Base-by-base conservation (phyloP, 768 basidiomycete species). In the Gautieria morchelliformis region DNA sequence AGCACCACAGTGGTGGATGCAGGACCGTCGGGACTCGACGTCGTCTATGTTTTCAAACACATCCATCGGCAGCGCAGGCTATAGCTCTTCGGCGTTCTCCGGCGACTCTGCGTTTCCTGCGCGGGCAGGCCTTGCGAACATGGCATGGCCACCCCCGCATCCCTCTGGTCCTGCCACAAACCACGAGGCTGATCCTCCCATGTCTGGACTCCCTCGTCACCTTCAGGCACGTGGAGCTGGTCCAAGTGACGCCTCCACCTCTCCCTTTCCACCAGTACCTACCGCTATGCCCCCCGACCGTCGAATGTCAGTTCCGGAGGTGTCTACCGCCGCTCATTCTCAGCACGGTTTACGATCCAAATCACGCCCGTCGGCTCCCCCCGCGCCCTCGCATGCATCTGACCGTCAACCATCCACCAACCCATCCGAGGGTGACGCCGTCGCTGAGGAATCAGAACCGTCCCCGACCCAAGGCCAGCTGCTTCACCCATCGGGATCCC, bases 1-100 rank as follows among this genome's bases (percentile, higher is more conserved):
- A 61, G 20, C 65, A 60, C 30, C 32, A 49, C 78, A 78, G 56
- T 84, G 82, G 80, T 80, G 83, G 79, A 61, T 71, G 40, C 76
- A 77, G 62, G 87, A 87, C 62, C 76, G 87, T 67, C 82, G 89
- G 59, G 88, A 90, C 66, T 85, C 87, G 33, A 71, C 83, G 59
- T 82, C 86, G 52, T 83, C 86, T 52, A 72, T 83, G 65, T 83
- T 86, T 68, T 79, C 85, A 60, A 83, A 78, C 64, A 75, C 78
- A 57, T 80, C 84, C 61, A 30, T 64, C 12, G 63, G 58, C 19
- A 66, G 67, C 57, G 64, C 62, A 35, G 74, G 74, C 17, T 68
- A 65, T 61, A 78, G 78, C 63, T 72, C 72, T 59, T 78, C 84
- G 68, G 80, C 76, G 60, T 78, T 81, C 70, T 71, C 81, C 75